Evolutionary conservation across 1,139 yeast genomes (phyloP), one percentile per base, ranked within the genome.

Genomic region (Protomyces gravidus): DNA sequence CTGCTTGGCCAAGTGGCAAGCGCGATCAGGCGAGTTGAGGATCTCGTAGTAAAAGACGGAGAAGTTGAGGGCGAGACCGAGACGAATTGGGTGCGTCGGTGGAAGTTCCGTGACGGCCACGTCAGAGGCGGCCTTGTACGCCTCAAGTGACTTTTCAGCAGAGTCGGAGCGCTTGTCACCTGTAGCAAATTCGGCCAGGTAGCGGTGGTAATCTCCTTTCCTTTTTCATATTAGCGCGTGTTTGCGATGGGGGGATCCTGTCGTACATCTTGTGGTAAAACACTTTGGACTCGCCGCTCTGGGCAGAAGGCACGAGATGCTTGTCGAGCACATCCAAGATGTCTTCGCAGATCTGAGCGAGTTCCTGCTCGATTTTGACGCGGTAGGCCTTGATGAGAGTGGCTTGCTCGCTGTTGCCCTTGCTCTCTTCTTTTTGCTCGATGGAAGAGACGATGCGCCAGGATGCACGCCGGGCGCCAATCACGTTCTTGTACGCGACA

Each of bases 201-300:
- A 92, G 79, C 98, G 95, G 81, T 90, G 96, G 81, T 92, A 92
- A 76, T 92, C 98, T 79, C 97, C 98, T 81, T 92, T 90, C 58
- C 58, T 53, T 17, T 55, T 55, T 40, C 36, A 25, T 23, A 28
- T 56, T 45, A 61, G 59, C 21, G 19, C 21, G 28, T 9, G 15
- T 11, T 33, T 19, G 17, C 25, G 2, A 7, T 13, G 28, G 2
- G 50, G 60, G 1, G 11, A 63, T 7, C 26, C 17, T 5, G 32
- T 6, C 32, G 36, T 53, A 53, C 97, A 92, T 92, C 84, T 92
- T 92, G 80, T 88, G 89, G 82, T 92, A 92, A 77, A 92, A 92
- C 63, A 92, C 97, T 81, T 90, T 89, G 57, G 96, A 89, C 78
- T 92, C 98, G 70, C 97, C 97, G 65, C 96, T 83, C 75, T 86